Evolutionary conservation across 169 alveolate genomes (phyloP).

Genomic region (Pseudocohnilembus persalinus): DNA sequence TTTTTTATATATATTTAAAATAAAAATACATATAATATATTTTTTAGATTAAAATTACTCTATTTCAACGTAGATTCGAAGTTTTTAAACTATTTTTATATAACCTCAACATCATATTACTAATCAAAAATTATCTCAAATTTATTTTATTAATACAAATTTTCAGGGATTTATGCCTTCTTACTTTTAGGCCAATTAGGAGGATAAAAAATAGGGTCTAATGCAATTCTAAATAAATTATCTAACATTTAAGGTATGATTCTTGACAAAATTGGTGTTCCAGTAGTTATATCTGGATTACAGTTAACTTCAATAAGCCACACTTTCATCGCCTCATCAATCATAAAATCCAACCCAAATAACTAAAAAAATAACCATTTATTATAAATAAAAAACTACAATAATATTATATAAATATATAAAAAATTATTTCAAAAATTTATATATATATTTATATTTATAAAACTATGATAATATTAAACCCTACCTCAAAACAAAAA

Average conservation of each 20-base stretch:
- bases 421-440: constrained; percentile 58
- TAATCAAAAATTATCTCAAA: constrained; percentile 70
- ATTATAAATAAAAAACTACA: too few relatives aligned
- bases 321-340: constrained; percentile 76
- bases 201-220: constrained; percentile 77
- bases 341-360: constrained; percentile 86
- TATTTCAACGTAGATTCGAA: too few relatives aligned
- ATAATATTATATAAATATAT: background rate
- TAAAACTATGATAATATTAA: constrained; percentile 54
- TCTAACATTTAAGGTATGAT: constrained; percentile 67
- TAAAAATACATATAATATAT: too few relatives aligned
- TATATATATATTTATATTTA: constrained; percentile 62
- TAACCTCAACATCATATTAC: constrained; percentile 22
- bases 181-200: constrained; percentile 55
- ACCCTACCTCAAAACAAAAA: constrained; percentile 47
- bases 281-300: constrained; percentile 77
- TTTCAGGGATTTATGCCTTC: constrained; percentile 59
- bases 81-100: too few relatives aligned
- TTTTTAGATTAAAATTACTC: too few relatives aligned
- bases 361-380: too few relatives aligned
- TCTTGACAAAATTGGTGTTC: constrained; percentile 61
- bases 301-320: constrained; percentile 84
- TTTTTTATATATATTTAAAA: too few relatives aligned
- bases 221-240: constrained; percentile 67
- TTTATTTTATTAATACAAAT: constrained; percentile 55